phyloP scores from a whole-genome alignment of 106 monocot genomes.

The Acorus gramineus region DNA sequence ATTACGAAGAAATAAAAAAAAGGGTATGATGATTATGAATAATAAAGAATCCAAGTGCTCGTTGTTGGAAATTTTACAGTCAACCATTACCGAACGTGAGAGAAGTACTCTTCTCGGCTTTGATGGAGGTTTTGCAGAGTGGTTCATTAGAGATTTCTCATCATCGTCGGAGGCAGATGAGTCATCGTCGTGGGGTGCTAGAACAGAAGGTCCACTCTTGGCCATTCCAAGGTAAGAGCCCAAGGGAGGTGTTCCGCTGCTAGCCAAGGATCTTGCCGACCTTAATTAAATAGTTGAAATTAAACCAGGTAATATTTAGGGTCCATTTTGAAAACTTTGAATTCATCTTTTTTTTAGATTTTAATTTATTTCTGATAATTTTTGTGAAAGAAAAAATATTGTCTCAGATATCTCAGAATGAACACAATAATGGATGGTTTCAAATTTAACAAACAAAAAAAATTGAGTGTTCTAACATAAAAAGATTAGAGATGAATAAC shows the following conservation, averaged over 20 bases:
- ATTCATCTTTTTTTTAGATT: too few relatives aligned
- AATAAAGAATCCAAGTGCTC: not conserved
- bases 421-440: too few relatives aligned
- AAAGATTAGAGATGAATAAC: too few relatives aligned
- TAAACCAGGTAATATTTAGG: too few relatives aligned
- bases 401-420: too few relatives aligned
- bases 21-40: not conserved
- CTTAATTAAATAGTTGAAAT: constrained; percentile 7
- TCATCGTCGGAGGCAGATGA: constrained; percentile 26
- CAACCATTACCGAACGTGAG: constrained; percentile 10
- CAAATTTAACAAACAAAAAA: too few relatives aligned
- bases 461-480: too few relatives aligned
- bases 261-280: constrained; percentile 66
- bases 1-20: not conserved
- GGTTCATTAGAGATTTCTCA: constrained; percentile 4
- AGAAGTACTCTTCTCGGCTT: not conserved
- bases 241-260: constrained; percentile 37
- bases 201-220: constrained; percentile 1
- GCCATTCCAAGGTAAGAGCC: constrained; percentile 15
- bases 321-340: too few relatives aligned
- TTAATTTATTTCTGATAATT: too few relatives aligned
- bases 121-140: not conserved
- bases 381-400: too few relatives aligned
- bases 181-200: not conserved
- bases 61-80: not conserved